Evolutionary conservation across 352 stramenopile species (phyloP).

Genomic region (Aphanomyces astaci): DNA sequence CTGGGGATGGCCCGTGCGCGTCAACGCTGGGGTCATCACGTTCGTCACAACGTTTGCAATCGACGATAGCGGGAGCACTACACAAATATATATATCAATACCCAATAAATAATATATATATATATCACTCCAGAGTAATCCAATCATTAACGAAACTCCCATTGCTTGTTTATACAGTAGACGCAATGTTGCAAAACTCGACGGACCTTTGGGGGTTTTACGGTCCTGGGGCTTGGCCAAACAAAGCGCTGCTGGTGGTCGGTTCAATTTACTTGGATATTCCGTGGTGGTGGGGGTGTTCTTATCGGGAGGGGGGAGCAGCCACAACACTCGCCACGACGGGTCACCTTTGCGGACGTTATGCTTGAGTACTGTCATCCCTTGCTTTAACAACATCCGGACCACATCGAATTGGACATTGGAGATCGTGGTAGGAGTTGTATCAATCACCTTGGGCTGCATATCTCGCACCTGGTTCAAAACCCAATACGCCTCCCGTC

Average conservation of each 20-base stretch:
- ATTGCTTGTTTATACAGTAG: too few species aligned
- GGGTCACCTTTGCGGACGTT: constrained; percentile 17
- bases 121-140: too few species aligned
- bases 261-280: too few species aligned
- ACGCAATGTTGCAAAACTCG: neutral
- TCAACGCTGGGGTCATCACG: constrained; percentile 14
- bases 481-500: too few species aligned
- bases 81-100: too few species aligned
- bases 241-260: neutral
- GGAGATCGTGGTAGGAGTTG: neutral
- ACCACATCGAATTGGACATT: neutral
- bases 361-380: constrained; percentile 22
- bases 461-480: constrained; percentile 8
- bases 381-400: constrained; percentile 3
- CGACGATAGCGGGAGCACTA: constrained; percentile 3
- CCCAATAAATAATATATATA: neutral
- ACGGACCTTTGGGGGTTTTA: constrained; percentile 12
- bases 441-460: constrained; percentile 13
- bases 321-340: constrained; percentile 11
- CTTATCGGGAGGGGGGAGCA: neutral
- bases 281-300: too few species aligned
- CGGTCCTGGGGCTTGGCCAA: constrained; percentile 6
- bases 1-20: neutral
- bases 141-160: too few species aligned
- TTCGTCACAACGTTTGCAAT: neutral